Conservation (phyloP, 805 yeast species). For the Saccharomyces kudriavzevii region DNA sequence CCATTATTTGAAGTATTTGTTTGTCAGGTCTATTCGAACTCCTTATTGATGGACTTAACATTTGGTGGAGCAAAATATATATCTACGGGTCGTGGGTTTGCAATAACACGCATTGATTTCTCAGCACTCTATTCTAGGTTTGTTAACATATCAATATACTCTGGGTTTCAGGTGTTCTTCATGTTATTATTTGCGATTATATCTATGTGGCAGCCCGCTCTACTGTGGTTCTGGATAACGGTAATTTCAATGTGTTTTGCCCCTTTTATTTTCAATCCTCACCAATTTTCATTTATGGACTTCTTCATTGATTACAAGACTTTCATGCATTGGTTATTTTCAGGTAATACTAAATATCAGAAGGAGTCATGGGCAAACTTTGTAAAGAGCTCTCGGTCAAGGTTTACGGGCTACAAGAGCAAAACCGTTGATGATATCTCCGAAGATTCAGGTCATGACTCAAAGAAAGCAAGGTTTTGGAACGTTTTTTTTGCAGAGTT, state of each 20-base stretch:
- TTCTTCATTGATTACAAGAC: slow-evolving; percentile 61
- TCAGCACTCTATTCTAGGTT: slow-evolving; percentile 65
- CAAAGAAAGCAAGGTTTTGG: slow-evolving; percentile 67
- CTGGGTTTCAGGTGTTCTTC: slow-evolving; percentile 63
- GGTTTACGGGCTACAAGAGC: slow-evolving; percentile 86
- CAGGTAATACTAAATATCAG: slow-evolving; percentile 66
- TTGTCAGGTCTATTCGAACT: slow-evolving; percentile 82
- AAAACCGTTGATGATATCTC: slow-evolving; percentile 57
- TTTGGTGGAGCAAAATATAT: slow-evolving; percentile 91
- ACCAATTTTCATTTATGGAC: slow-evolving; percentile 61
- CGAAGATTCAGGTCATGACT: slow-evolving; percentile 56
- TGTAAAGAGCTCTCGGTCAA: slow-evolving; percentile 70
- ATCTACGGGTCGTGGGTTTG: slow-evolving; percentile 91
- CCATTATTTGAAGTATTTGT: slow-evolving; percentile 93
- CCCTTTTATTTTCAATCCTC: slow-evolving; percentile 71
- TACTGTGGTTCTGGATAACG: slow-evolving; percentile 70
- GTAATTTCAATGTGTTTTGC: slow-evolving; percentile 57
- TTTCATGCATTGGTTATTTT: slow-evolving; percentile 65
- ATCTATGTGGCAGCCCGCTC: slow-evolving; percentile 73
- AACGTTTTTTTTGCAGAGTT: slow-evolving; percentile 77
- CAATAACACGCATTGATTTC: slow-evolving; percentile 73
- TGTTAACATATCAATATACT: slow-evolving; percentile 66
- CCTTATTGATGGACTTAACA: slow-evolving; percentile 65
- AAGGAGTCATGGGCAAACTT: slow-evolving; percentile 73
- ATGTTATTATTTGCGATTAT: slow-evolving; percentile 67